Percentiles rank a stretch among this genome's conserved stretches.
Evolutionary conservation across 495 filamentous ascomycete species (phyloP).

Genomic region (Penicillium ochrochloron): DNA sequence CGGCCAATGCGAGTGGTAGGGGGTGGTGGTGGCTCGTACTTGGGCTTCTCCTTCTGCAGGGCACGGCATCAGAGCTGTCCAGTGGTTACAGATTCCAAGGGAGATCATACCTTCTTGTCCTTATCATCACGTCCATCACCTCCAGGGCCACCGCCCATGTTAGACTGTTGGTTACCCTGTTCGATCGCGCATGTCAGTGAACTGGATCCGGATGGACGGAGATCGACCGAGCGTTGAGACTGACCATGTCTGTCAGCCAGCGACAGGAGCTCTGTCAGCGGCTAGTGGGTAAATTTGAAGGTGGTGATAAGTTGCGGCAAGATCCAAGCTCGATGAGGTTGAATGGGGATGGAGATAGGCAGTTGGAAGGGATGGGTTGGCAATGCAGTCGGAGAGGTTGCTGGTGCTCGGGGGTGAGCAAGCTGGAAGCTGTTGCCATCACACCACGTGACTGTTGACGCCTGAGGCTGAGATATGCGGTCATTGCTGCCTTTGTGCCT

Average conservation of each 20-base stretch:
- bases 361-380: conserved; percentile 29
- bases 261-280: conserved; percentile 23
- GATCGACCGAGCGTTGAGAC: conserved; percentile 24
- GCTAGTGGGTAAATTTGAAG: conserved; percentile 10
- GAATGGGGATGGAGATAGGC: conserved; percentile 14
- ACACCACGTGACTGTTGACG: conserved; percentile 26
- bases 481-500: conserved; percentile 33
- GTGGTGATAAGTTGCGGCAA: background rate
- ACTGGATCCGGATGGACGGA: conserved; percentile 16
- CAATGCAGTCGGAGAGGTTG: conserved; percentile 22
- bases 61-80: conserved; percentile 20
- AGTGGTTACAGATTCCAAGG: background rate
- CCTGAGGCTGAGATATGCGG: conserved; percentile 30
- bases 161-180: conserved; percentile 80
- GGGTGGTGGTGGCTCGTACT: conserved; percentile 97
- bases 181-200: conserved; percentile 30
- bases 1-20: conserved; percentile 97
- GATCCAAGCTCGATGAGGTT: conserved; percentile 6
- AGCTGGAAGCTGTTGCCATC: conserved; percentile 38
- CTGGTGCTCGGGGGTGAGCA: conserved; percentile 26
- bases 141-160: conserved; percentile 72
- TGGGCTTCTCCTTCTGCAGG: conserved; percentile 94
- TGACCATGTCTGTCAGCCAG: conserved; percentile 44
- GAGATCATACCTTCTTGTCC: conserved; percentile 81
- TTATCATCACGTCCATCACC: conserved; percentile 84